phyloP scores from a whole-genome alignment of 2,329 filamentous ascomycete species.

The Cercospora sp. region DNA sequence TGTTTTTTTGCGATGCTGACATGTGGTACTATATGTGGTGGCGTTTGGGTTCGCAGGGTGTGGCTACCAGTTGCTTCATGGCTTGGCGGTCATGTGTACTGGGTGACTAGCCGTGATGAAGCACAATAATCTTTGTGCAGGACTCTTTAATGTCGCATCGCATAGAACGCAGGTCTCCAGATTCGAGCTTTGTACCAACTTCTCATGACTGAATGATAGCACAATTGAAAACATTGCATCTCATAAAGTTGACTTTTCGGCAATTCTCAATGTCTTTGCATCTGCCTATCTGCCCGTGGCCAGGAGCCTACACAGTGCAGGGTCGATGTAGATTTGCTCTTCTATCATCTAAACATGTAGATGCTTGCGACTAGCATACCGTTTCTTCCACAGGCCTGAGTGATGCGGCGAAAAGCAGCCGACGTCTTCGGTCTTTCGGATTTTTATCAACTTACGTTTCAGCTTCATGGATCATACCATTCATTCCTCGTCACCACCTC shows the following conservation, averaged over 20 bases:
- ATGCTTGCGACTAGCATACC: not conserved
- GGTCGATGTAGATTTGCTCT: not conserved
- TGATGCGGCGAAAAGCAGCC: not conserved
- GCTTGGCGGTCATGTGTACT: not conserved
- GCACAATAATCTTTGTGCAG: not conserved
- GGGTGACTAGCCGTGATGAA: not conserved
- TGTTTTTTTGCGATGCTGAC: not conserved
- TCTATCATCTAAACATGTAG: not conserved
- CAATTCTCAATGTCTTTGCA: not conserved
- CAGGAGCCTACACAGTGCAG: not conserved
- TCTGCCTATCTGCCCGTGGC: not conserved
- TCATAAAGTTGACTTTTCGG: not conserved
- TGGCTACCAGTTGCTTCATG: not conserved
- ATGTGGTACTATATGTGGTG: not conserved
- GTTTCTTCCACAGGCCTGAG: not conserved
- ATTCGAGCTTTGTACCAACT: not conserved
- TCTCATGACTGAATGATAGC: not conserved
- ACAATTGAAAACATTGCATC: not conserved
- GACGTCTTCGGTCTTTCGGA: not conserved
- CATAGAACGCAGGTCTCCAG: not conserved
- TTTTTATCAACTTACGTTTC: not conserved
- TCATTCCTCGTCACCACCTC: slow-evolving; percentile 32
- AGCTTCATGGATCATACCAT: not conserved
- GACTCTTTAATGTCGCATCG: too few relatives aligned
- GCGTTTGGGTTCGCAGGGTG: not conserved